Evolutionary conservation across 2,329 filamentous ascomycete genomes (phyloP), one percentile per base, ranked within the genome.

Genomic region (Ceratocystis lukuohia): DNA sequence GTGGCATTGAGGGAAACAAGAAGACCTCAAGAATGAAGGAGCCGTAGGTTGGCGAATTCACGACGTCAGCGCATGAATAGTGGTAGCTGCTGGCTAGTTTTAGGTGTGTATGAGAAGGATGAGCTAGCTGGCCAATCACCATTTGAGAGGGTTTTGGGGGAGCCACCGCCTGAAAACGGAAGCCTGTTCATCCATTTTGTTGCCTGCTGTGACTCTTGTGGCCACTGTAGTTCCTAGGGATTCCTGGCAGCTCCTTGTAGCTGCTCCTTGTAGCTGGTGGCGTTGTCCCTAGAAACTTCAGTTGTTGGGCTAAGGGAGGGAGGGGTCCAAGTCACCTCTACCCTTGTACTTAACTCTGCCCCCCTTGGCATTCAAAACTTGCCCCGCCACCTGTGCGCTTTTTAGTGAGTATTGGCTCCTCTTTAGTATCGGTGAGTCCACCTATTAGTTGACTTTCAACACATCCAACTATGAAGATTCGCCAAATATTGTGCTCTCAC

Each of bases 1-100:
- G n/a, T 8, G 48, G 22, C 8, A 25, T 53, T 59, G 28, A n/a
- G 22, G 28, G 56, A 37, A 59, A 37, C 56, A 59, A 59, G 33
- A 59, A 37, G 28, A 30, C 28, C 56, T 17, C 28, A 20, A 62
- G 44, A 61, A 30, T 30, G 30, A 30, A 17, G 22, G 17, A 33
- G 61, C 20, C 12, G 28, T 62, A 20, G 12, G n/a, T n/a, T 45
- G 37, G 37, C 28, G 61, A 37, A 45, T 12, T 63, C 61, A 63
- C 62, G 61, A 62, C 61, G 66, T 67, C 62, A 67, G 66, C 66
- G 62, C 62, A 61, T 64, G 62, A 67, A 59, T 30, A 37, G 48
- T 48, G 44, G 17, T 45, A 37, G 56, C 33, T 64, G 50, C 53
- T 46, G 20, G 44, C 22, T 66, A 30, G 28, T 67, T 67, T 64